Conservation (phyloP, 805 yeast genomes). For the Wickerhamiella bombiphila region DNA sequence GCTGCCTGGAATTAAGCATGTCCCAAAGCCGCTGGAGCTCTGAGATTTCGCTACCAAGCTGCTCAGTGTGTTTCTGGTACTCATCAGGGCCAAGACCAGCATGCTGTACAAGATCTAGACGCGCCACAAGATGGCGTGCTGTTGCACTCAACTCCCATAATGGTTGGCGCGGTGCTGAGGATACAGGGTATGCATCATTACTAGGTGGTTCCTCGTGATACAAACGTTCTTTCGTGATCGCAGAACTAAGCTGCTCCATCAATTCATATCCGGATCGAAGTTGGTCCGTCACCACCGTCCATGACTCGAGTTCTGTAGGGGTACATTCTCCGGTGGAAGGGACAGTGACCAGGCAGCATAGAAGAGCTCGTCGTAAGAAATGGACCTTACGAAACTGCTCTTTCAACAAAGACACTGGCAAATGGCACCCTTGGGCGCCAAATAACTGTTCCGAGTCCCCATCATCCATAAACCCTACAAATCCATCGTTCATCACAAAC, state of each 20-base stretch:
- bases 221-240: constrained; percentile 14
- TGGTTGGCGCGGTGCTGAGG: not conserved
- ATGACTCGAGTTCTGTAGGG: constrained; percentile 14
- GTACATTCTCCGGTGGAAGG: constrained; percentile 15
- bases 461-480: constrained; percentile 9
- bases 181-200: not conserved
- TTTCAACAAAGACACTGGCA: constrained; percentile 20
- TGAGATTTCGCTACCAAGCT: constrained; percentile 8
- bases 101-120: constrained; percentile 12
- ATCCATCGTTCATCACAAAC: constrained; percentile 11
- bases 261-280: constrained; percentile 7
- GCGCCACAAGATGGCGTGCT: constrained; percentile 14
- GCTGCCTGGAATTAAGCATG: not conserved
- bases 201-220: not conserved
- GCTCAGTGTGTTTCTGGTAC: constrained; percentile 4
- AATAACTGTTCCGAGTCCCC: not conserved
- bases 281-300: constrained; percentile 19
- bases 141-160: constrained; percentile 6
- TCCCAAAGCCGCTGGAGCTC: constrained; percentile 8
- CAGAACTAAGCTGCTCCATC: constrained; percentile 9
- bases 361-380: constrained; percentile 28
- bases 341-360: constrained; percentile 31
- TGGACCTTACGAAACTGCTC: constrained; percentile 26
- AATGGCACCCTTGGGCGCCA: constrained; percentile 13
- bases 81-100: constrained; percentile 5